Conservation (phyloP, 371 early-diverging fungal genomes). For the Basidiobolus heterosporus region DNA sequence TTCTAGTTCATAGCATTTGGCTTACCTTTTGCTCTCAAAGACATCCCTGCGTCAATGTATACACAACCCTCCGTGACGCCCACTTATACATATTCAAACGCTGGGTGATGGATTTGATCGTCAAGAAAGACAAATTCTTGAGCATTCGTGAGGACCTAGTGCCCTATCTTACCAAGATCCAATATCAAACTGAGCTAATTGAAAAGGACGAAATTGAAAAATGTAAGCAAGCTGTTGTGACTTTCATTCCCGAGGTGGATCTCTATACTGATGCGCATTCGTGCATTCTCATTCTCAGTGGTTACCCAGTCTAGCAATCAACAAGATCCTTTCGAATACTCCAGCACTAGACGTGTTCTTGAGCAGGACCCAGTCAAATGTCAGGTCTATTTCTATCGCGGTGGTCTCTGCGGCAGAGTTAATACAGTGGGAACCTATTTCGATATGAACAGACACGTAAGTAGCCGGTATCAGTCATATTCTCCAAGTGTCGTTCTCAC, state of each 20-base stretch:
- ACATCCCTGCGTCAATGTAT: conserved; percentile 55
- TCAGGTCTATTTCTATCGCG: conserved; percentile 24
- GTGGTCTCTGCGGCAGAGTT: conserved; percentile 49
- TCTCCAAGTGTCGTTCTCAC: neutral
- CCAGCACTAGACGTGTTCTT: no score
- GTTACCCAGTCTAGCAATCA: no score
- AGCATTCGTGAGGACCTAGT: conserved; percentile 73
- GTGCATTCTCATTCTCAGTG: no score
- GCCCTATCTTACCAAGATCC: conserved; percentile 64
- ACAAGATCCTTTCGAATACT: no score
- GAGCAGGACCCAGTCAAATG: conserved; percentile 17
- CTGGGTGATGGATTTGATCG: conserved; percentile 74
- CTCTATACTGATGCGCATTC: neutral
- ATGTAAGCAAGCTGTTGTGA: conserved; percentile 19
- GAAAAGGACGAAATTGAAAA: conserved; percentile 46
- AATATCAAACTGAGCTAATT: conserved; percentile 44
- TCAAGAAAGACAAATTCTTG: conserved; percentile 40
- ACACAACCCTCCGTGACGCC: conserved; percentile 64
- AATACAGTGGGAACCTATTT: conserved; percentile 68
- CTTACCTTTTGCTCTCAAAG: conserved; percentile 10
- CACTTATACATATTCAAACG: conserved; percentile 79
- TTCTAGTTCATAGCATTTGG: neutral
- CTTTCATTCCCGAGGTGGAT: neutral
- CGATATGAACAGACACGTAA: conserved; percentile 71
- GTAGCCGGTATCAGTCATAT: conserved; percentile 5